A percentile compares a stretch with the other conserved stretches of the same genome.
Evolutionary conservation across 2,329 filamentous ascomycete genomes (phyloP).

Genomic region (Aspergillus pseudoviridinutans): DNA sequence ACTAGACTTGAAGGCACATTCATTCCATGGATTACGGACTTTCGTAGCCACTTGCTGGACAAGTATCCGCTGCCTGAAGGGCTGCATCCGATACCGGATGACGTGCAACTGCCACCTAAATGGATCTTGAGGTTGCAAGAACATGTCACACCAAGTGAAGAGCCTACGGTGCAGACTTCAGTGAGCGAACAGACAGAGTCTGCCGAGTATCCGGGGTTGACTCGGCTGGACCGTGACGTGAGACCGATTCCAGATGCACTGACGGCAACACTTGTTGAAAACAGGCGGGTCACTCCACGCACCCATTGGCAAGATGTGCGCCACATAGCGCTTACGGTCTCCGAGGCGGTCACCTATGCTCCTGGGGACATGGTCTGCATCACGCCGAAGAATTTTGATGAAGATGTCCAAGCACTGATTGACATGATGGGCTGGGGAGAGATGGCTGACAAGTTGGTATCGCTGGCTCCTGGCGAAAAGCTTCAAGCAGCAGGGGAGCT

Average conservation of each 20-base stretch:
- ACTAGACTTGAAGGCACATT: slow-evolving; percentile 75
- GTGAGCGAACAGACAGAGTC: background rate
- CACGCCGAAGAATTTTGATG: slow-evolving; percentile 80
- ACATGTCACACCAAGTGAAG: background rate
- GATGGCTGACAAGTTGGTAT: slow-evolving; percentile 67
- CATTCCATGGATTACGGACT: slow-evolving; percentile 67
- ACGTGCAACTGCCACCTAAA: slow-evolving; percentile 71
- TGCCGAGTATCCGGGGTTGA: slow-evolving; percentile 18
- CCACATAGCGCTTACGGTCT: slow-evolving; percentile 59
- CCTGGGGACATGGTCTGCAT: slow-evolving; percentile 80
- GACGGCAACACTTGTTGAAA: slow-evolving; percentile 58
- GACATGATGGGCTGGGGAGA: slow-evolving; percentile 72
- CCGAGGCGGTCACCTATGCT: slow-evolving; percentile 45
- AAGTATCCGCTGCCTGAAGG: slow-evolving; percentile 66
- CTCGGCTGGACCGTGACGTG: slow-evolving; percentile 38
- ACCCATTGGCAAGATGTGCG: slow-evolving; percentile 94
- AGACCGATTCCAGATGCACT: slow-evolving; percentile 58
- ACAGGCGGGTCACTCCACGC: slow-evolving; percentile 68
- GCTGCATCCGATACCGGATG: slow-evolving; percentile 66
- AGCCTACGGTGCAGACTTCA: background rate
- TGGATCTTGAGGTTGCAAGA: slow-evolving; percentile 50
- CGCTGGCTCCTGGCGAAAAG: slow-evolving; percentile 40
- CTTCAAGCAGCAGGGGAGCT: slow-evolving; percentile 19
- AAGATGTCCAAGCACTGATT: slow-evolving; percentile 76
- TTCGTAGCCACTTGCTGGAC: slow-evolving; percentile 64